These are phyloP conservation scores for Raddia guianensis DNA, from an alignment of 176 grass and related monocot genomes.

Conservation along the genomic window DNA sequence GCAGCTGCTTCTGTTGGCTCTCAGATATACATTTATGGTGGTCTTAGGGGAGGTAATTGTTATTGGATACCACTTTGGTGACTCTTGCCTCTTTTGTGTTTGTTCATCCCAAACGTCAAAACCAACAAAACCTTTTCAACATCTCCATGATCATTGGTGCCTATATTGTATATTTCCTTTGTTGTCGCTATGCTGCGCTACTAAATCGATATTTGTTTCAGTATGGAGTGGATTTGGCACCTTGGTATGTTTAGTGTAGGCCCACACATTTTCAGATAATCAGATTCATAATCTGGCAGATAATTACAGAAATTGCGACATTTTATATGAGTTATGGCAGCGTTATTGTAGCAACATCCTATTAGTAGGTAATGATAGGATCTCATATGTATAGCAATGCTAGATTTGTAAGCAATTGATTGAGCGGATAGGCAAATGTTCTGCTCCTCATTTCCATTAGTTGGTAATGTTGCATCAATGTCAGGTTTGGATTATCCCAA, in stretches of 20 bases:
- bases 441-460: slow-evolving; percentile 33
- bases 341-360: slow-evolving; percentile 2
- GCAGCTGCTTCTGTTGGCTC: slow-evolving; percentile 81
- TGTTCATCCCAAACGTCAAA: slow-evolving; percentile 14
- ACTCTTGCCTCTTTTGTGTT: slow-evolving; percentile 17
- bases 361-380: slow-evolving; percentile 18
- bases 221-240: background rate
- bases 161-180: slow-evolving; percentile 15
- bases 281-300: slow-evolving; percentile 28
- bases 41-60: slow-evolving; percentile 87
- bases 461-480: slow-evolving; percentile 7
- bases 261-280: slow-evolving; percentile 18
- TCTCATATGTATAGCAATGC: slow-evolving; percentile 23
- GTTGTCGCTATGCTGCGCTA: slow-evolving; percentile 22
- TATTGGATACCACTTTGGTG: slow-evolving; percentile 11
- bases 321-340: slow-evolving; percentile 6
- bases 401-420: slow-evolving; percentile 19
- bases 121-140: background rate
- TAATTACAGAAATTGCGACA: background rate
- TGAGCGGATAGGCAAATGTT: slow-evolving; percentile 14
- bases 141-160: background rate
- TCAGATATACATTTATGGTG: slow-evolving; percentile 90
- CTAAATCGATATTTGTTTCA: slow-evolving; percentile 12
- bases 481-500: background rate
- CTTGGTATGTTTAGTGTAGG: slow-evolving; percentile 30